These are phyloP conservation scores for Leccinum imitatum DNA, from an alignment of 768 basidiomycete genomes.

Conservation along the genomic window DNA sequence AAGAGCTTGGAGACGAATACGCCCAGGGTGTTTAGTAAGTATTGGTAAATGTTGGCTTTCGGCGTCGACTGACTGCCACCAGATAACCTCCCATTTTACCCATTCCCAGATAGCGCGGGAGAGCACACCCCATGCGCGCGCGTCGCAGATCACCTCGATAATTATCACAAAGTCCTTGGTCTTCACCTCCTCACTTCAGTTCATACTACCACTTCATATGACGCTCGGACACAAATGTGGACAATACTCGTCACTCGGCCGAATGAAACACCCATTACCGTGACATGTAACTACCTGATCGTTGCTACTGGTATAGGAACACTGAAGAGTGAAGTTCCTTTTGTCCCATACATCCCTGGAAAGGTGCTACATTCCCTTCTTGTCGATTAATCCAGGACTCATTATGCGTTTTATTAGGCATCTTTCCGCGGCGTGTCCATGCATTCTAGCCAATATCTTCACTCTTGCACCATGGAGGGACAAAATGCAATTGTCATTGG, in stretches of 20 bases:
- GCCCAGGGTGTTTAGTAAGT: slow-evolving; percentile 9
- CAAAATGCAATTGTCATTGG: slow-evolving; percentile 9
- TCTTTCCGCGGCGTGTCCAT: background rate
- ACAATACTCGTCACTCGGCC: background rate
- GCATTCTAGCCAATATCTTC: background rate
- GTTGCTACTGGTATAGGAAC: background rate
- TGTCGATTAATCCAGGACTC: background rate
- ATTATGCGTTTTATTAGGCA: background rate
- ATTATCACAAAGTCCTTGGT: slow-evolving; percentile 5
- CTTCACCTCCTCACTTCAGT: slow-evolving; percentile 6
- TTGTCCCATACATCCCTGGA: background rate
- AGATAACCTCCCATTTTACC: background rate
- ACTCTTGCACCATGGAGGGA: background rate
- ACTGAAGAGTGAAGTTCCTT: background rate
- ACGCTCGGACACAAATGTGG: background rate
- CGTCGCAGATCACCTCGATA: slow-evolving; percentile 12
- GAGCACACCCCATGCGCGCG: background rate
- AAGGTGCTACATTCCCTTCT: background rate
- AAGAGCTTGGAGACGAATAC: slow-evolving; percentile 42
- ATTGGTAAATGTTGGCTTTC: background rate
- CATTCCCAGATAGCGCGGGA: background rate
- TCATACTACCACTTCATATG: background rate
- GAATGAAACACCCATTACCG: background rate
- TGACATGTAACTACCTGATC: background rate
- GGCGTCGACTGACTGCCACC: background rate